These are phyloP conservation scores for Nematodospora anomalae DNA, from an alignment of 1,139 yeast genomes.

Conservation along the genomic window DNA sequence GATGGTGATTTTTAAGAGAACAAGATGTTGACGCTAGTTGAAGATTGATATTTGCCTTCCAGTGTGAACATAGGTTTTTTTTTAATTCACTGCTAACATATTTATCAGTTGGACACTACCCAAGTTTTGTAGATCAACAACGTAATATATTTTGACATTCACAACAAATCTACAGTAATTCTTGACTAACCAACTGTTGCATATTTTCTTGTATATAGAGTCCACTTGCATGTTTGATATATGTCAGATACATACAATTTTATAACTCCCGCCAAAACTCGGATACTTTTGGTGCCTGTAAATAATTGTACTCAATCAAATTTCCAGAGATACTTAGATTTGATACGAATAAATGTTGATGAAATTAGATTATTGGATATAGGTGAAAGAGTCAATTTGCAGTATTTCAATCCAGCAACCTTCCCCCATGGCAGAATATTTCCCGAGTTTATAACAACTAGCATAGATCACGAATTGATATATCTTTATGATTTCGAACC, in stretches of 20 bases:
- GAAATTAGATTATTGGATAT: slow-evolving; percentile 78
- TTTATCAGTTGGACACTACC: no score
- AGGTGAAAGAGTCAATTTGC: slow-evolving; percentile 58
- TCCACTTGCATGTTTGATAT: neutral
- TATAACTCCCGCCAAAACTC: slow-evolving; percentile 62
- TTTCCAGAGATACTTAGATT: slow-evolving; percentile 48
- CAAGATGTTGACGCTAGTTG: neutral
- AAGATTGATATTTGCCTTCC: slow-evolving; percentile 10
- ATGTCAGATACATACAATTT: slow-evolving; percentile 27
- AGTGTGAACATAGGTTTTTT: neutral
- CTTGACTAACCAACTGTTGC: neutral
- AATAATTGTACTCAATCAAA: slow-evolving; percentile 50
- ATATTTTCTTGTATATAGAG: neutral
- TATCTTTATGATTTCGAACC: slow-evolving; percentile 89
- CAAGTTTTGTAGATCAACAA: no score
- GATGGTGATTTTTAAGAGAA: neutral
- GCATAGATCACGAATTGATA: slow-evolving; percentile 55
- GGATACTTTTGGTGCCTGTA: slow-evolving; percentile 70
- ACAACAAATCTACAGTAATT: no score
- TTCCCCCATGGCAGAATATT: slow-evolving; percentile 75
- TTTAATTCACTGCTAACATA: no score
- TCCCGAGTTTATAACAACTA: slow-evolving; percentile 52
- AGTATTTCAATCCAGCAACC: slow-evolving; percentile 76
- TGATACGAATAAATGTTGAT: slow-evolving; percentile 45
- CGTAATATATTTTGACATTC: no score